Evolutionary conservation across 2,329 filamentous ascomycete genomes (phyloP).

Genomic region (Aspergillus versicolor): DNA sequence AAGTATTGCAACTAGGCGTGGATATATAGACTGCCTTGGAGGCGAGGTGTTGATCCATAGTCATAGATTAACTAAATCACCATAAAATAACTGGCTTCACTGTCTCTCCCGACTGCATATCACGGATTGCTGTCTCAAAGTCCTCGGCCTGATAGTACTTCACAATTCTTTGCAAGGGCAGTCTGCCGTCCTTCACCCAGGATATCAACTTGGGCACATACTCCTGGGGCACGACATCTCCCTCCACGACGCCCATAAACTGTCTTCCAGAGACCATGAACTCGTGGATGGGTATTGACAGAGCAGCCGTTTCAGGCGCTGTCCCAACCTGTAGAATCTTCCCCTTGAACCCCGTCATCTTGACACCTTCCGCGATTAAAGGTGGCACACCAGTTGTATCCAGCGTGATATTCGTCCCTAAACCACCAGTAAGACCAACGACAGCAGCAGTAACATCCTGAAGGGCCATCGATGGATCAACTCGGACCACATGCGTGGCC

Average conservation of each 20-base stretch:
- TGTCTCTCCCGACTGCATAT: conserved; percentile 27
- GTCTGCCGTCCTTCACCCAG: conserved; percentile 49
- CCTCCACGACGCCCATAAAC: conserved; percentile 51
- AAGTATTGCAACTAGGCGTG: background rate
- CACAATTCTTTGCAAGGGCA: conserved; percentile 49
- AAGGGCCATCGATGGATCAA: conserved; percentile 27
- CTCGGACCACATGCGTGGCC: conserved; percentile 37
- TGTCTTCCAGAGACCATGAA: conserved; percentile 51
- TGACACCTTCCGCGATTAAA: conserved; percentile 45
- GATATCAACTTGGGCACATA: conserved; percentile 50
- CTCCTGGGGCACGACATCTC: conserved; percentile 40
- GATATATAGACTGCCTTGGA: background rate
- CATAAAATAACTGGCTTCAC: conserved; percentile 33
- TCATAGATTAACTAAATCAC: conserved; percentile 10
- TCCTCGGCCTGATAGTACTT: conserved; percentile 43
- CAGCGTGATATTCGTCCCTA: conserved; percentile 48
- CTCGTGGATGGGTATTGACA: conserved; percentile 44
- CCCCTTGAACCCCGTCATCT: conserved; percentile 46
- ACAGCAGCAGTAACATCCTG: conserved; percentile 36
- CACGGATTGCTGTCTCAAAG: conserved; percentile 24
- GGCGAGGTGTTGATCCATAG: too few species aligned
- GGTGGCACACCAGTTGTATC: conserved; percentile 52
- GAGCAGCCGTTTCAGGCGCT: conserved; percentile 43
- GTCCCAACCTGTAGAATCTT: conserved; percentile 53
- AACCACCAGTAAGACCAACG: conserved; percentile 32